Percentiles rank a stretch among this genome's conserved stretches.
These are phyloP conservation scores for Cutaneotrichosporon curvatum DNA, from an alignment of 1,284 basidiomycete genomes.

Conservation along the genomic window DNA sequence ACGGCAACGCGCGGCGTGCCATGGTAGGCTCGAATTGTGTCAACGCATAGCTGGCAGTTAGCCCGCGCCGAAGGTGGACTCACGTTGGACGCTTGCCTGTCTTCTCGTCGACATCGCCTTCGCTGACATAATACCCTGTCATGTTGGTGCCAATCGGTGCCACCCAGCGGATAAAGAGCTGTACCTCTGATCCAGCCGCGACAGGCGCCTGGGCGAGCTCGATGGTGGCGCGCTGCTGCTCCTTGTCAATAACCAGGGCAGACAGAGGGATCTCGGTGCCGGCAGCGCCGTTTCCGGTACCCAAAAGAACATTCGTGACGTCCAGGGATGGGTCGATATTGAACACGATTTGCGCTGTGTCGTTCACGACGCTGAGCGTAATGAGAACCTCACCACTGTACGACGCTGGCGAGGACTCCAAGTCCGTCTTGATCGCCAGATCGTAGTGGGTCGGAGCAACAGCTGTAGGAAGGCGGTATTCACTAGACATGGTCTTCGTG, in stretches of 20 bases:
- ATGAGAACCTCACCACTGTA: constrained; percentile 76
- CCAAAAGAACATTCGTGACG: constrained; percentile 61
- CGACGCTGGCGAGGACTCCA: constrained; percentile 55
- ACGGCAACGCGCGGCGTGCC: constrained; percentile 71
- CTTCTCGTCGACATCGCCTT: constrained; percentile 48
- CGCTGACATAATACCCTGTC: constrained; percentile 49
- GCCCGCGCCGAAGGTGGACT: constrained; percentile 9
- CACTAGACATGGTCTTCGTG: too few relatives aligned
- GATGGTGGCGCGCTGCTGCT: constrained; percentile 59
- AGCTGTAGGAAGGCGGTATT: constrained; percentile 65
- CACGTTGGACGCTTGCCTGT: constrained; percentile 45
- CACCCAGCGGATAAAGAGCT: constrained; percentile 46
- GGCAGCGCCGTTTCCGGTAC: constrained; percentile 55
- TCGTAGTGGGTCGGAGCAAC: constrained; percentile 63
- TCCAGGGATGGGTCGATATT: constrained; percentile 62
- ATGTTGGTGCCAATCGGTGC: constrained; percentile 61
- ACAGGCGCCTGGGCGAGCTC: constrained; percentile 60
- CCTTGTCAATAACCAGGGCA: constrained; percentile 53
- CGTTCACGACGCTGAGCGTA: constrained; percentile 63
- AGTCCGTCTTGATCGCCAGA: constrained; percentile 73
- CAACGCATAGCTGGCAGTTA: constrained; percentile 56
- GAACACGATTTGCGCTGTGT: constrained; percentile 60
- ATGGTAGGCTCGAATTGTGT: constrained; percentile 80
- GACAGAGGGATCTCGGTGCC: constrained; percentile 43
- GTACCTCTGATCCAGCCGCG: constrained; percentile 57